phyloP scores from a whole-genome alignment of 225 moss, liverwort and hornwort species.

The Asterella californica region DNA sequence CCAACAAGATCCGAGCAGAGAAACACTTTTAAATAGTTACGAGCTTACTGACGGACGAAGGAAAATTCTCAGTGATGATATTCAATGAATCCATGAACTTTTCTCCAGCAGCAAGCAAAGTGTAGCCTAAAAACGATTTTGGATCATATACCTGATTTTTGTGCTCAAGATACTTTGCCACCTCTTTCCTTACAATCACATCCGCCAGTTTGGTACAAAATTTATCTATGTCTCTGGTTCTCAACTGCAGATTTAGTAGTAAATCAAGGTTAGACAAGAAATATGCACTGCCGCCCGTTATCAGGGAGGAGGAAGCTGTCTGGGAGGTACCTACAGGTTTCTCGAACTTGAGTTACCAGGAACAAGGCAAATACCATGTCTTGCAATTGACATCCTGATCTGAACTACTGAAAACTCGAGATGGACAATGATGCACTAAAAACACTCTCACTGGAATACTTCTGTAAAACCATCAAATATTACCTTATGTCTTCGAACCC shows the following conservation, averaged over 20 bases:
- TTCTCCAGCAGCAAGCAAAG: not conserved
- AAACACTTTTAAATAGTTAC: not conserved
- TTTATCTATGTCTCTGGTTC: constrained; percentile 34
- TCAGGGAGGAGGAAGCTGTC: too few species aligned
- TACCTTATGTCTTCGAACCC: constrained; percentile 36
- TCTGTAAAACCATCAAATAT: not conserved
- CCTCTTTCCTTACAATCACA: constrained; percentile 52
- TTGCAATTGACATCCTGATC: not conserved
- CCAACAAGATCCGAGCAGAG: too few species aligned
- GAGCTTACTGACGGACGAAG: not conserved
- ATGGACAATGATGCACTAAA: too few species aligned
- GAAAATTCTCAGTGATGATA: too few species aligned
- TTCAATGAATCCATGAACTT: too few species aligned
- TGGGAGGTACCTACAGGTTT: too few species aligned
- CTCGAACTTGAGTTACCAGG: too few species aligned
- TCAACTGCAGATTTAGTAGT: constrained; percentile 28
- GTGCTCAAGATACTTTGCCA: constrained; percentile 41
- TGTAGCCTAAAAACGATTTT: not conserved
- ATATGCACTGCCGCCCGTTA: not conserved
- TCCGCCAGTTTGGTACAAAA: constrained; percentile 48
- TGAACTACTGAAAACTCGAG: not conserved
- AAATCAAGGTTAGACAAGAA: not conserved
- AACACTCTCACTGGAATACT: not conserved
- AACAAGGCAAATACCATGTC: not conserved
- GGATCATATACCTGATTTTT: constrained; percentile 36